phyloP scores from a whole-genome alignment of 768 basidiomycete species.

The Tephrocybe sp. region DNA sequence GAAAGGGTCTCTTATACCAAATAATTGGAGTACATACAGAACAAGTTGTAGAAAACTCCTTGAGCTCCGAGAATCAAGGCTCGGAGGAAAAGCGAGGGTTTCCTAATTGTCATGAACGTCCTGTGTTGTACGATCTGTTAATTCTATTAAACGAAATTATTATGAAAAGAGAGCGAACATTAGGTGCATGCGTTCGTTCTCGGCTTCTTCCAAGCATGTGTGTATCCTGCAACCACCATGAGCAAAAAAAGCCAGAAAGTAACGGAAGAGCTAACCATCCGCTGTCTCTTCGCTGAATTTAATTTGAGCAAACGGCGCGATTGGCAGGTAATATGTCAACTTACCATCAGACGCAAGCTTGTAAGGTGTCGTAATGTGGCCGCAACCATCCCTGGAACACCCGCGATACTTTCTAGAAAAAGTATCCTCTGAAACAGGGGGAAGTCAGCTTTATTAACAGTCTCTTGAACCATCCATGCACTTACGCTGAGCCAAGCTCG shows the following conservation, averaged over 20 bases:
- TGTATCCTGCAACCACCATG: conserved; percentile 80
- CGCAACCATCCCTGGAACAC: conserved; percentile 96
- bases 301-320: conserved; percentile 3
- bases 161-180: conserved; percentile 49
- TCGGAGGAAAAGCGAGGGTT: conserved; percentile 82
- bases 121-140: conserved; percentile 32
- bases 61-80: conserved; percentile 86
- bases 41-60: conserved; percentile 87
- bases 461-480: conserved; percentile 5
- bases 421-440: conserved; percentile 44
- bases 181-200: conserved; percentile 97
- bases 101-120: conserved; percentile 92
- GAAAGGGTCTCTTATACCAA: conserved; percentile 12
- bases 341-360: conserved; percentile 86
- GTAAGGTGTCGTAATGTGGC: conserved; percentile 85
- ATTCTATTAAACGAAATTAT: not conserved
- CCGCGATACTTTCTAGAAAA: conserved; percentile 86
- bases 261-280: conserved; percentile 40
- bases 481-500: conserved; percentile 75
- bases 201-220: conserved; percentile 90
- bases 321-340: conserved; percentile 12
- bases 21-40: conserved; percentile 53
- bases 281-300: conserved; percentile 45
- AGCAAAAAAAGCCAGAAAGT: conserved; percentile 30
- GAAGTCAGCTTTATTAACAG: not conserved